These are phyloP conservation scores for Linum trigynum DNA, from an alignment of 345 rosid genomes.

Conservation along the genomic window DNA sequence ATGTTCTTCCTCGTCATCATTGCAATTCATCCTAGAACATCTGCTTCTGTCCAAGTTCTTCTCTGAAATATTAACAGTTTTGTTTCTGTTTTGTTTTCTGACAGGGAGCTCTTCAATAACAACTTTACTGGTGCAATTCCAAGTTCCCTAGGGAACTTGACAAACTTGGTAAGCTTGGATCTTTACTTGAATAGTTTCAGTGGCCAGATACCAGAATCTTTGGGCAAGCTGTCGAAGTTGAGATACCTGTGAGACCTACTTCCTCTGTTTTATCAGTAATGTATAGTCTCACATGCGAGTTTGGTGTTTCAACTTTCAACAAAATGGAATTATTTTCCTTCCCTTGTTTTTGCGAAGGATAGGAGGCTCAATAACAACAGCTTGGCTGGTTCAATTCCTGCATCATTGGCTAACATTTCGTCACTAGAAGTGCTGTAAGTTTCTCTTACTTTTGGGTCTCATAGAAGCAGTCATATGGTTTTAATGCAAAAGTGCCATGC, in stretches of 20 bases:
- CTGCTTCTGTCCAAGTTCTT: not conserved
- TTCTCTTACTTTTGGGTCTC: constrained; percentile 6
- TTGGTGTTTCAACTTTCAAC: not conserved
- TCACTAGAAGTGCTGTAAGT: constrained; percentile 33
- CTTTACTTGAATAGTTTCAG: constrained; percentile 31
- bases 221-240: constrained; percentile 29
- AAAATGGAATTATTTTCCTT: not conserved
- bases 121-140: constrained; percentile 33
- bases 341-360: constrained; percentile 19
- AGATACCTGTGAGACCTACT: constrained; percentile 28
- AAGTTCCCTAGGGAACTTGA: constrained; percentile 29
- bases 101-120: constrained; percentile 36
- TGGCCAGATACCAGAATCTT: constrained; percentile 29
- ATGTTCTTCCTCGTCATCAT: not conserved
- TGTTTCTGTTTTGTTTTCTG: not conserved
- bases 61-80: constrained; percentile 7
- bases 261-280: not conserved
- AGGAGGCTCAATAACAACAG: constrained; percentile 42
- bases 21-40: not conserved
- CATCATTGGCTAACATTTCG: constrained; percentile 27
- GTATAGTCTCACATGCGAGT: not conserved
- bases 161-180: constrained; percentile 38
- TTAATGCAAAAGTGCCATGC: not conserved
- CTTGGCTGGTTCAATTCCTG: constrained; percentile 27
- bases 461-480: not conserved